Percentiles rank a stretch among this genome's conserved stretches.
These are phyloP conservation scores for Cryptococcus sp. DNA, from an alignment of 1,284 basidiomycete species.

Conservation along the genomic window DNA sequence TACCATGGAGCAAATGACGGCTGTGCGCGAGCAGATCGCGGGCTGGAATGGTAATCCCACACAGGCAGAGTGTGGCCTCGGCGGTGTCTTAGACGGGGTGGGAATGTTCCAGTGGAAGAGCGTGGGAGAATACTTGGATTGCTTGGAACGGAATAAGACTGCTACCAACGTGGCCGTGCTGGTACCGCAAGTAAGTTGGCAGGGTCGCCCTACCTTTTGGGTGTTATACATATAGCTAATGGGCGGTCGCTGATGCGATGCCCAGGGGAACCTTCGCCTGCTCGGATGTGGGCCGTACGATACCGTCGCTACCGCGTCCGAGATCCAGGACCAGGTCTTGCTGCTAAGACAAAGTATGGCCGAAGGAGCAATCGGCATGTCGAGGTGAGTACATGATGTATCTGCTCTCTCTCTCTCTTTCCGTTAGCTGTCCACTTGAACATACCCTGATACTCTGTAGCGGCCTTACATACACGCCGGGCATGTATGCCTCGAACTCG, in stretches of 20 bases:
- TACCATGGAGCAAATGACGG: constrained; percentile 20
- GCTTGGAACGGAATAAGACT: constrained; percentile 38
- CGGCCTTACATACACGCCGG: constrained; percentile 52
- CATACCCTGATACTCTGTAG: constrained; percentile 9
- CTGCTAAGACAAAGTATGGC: constrained; percentile 38
- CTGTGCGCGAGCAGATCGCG: constrained; percentile 48
- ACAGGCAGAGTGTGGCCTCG: constrained; percentile 27
- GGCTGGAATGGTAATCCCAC: constrained; percentile 53
- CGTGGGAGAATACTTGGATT: constrained; percentile 43
- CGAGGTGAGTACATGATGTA: constrained; percentile 24
- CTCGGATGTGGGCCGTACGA: constrained; percentile 46
- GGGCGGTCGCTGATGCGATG: background rate
- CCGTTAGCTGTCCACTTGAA: background rate
- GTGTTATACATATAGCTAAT: too few relatives aligned
- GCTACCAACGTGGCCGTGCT: constrained; percentile 50
- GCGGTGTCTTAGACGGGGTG: constrained; percentile 13
- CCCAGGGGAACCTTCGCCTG: constrained; percentile 49
- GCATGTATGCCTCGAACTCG: constrained; percentile 51
- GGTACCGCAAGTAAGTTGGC: constrained; percentile 40
- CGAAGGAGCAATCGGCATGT: constrained; percentile 52
- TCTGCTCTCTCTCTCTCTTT: constrained; percentile 1
- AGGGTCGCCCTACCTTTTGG: too few relatives aligned
- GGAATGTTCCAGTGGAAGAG: constrained; percentile 47
- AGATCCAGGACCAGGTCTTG: constrained; percentile 36
- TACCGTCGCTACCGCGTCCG: constrained; percentile 22